A percentile compares a stretch with the other conserved stretches of the same genome.
Evolutionary conservation across 306 rosid genomes (phyloP).

Genomic region (Abrus precatorius): DNA sequence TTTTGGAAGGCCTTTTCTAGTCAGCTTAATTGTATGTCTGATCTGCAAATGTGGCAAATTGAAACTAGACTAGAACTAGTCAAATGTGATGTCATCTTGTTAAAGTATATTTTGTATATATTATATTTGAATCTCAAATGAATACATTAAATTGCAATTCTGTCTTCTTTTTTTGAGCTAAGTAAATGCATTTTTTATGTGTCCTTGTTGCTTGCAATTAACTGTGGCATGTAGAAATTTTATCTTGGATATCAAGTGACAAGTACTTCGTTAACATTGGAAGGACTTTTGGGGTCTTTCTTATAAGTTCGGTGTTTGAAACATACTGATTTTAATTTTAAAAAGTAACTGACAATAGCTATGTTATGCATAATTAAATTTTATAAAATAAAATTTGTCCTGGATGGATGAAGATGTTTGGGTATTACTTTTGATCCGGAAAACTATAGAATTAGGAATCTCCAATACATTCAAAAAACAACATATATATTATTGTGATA

Average conservation of each 20-base stretch:
- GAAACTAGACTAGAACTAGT: not conserved
- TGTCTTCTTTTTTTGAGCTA: not conserved
- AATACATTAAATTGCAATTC: slow-evolving; percentile 2
- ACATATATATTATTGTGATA: no score
- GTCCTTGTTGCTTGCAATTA: slow-evolving; percentile 29
- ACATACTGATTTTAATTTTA: not conserved
- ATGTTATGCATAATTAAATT: not conserved
- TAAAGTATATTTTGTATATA: not conserved
- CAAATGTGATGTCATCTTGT: not conserved
- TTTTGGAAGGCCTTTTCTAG: slow-evolving; percentile 1
- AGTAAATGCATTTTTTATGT: not conserved
- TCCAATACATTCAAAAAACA: no score
- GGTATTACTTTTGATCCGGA: not conserved
- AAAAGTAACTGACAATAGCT: not conserved
- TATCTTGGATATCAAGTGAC: not conserved
- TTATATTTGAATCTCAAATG: slow-evolving; percentile 32
- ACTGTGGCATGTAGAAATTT: not conserved
- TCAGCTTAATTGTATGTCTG: not conserved
- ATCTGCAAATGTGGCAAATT: slow-evolving; percentile 5
- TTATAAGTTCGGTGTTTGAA: slow-evolving; percentile 24
- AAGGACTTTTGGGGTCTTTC: slow-evolving; percentile 19
- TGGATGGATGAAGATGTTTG: slow-evolving; percentile 18
- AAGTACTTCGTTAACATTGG: not conserved
- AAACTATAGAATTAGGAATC: not conserved
- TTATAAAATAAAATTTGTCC: not conserved